Conservation (phyloP, 495 filamentous ascomycete genomes). For the Darksidea phi region DNA sequence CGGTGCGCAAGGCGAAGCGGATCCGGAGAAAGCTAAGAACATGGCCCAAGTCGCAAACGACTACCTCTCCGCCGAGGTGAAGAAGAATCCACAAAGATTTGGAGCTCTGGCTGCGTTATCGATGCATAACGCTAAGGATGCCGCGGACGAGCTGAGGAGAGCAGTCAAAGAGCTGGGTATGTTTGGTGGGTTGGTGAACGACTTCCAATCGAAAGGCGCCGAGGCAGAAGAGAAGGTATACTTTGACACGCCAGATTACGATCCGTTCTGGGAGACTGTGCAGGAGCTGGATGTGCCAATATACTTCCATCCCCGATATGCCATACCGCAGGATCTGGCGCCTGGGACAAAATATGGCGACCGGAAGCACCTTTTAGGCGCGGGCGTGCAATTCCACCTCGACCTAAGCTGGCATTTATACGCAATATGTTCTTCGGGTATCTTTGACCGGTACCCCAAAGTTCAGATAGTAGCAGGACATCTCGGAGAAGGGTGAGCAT, state of each 20-base stretch:
- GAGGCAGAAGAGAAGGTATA: slow-evolving; percentile 25
- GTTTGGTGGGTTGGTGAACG: slow-evolving; percentile 34
- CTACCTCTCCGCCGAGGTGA: slow-evolving; percentile 28
- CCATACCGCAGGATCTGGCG: slow-evolving; percentile 22
- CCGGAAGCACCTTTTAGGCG: slow-evolving; percentile 24
- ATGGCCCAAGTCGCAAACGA: slow-evolving; percentile 34
- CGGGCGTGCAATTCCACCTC: slow-evolving; percentile 29
- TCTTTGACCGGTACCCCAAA: slow-evolving; percentile 32
- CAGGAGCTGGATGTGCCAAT: slow-evolving; percentile 38
- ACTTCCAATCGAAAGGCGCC: slow-evolving; percentile 24
- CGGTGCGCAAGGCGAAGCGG: slow-evolving; percentile 25
- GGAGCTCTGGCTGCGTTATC: slow-evolving; percentile 30
- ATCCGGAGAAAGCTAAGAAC: slow-evolving; percentile 29
- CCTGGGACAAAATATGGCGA: slow-evolving; percentile 28
- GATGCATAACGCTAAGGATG: slow-evolving; percentile 28
- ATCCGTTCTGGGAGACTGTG: slow-evolving; percentile 32
- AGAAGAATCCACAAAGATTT: slow-evolving; percentile 31
- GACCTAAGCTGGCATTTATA: slow-evolving; percentile 30
- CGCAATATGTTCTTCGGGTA: slow-evolving; percentile 20
- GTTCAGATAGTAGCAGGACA: slow-evolving; percentile 31
- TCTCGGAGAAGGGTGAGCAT: slow-evolving; percentile 29
- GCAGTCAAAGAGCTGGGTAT: slow-evolving; percentile 33
- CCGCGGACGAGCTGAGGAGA: slow-evolving; percentile 31
- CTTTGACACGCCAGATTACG: slow-evolving; percentile 29
- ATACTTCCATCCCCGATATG: slow-evolving; percentile 35